A percentile compares a stretch with the other conserved stretches of the same genome.
These are phyloP conservation scores for Zymoseptoria brevis DNA, from an alignment of 2,329 filamentous ascomycete species.

Conservation along the genomic window DNA sequence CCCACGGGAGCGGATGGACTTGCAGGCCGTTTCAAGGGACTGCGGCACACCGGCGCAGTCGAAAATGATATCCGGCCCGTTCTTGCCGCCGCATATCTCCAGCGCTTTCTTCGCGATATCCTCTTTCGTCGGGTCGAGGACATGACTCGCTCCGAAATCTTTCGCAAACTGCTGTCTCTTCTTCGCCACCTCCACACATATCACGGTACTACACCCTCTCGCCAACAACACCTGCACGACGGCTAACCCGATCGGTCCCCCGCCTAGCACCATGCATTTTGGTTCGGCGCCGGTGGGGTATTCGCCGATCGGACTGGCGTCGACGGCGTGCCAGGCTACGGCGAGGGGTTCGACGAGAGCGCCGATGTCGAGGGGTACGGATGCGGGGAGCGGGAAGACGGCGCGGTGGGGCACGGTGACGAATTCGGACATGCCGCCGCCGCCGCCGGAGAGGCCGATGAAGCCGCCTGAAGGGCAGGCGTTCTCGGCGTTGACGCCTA, in stretches of 20 bases:
- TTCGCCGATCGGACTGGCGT: slow-evolving; percentile 38
- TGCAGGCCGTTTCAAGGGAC: slow-evolving; percentile 36
- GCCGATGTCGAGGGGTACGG: slow-evolving; percentile 46
- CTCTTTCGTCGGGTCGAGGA: slow-evolving; percentile 46
- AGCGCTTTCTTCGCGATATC: slow-evolving; percentile 41
- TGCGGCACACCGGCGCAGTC: slow-evolving; percentile 55
- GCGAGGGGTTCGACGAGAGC: slow-evolving; percentile 57
- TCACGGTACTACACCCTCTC: slow-evolving; percentile 46
- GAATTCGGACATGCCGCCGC: slow-evolving; percentile 50
- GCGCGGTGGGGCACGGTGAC: slow-evolving; percentile 45
- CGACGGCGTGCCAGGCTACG: slow-evolving; percentile 58
- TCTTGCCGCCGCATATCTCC: slow-evolving; percentile 39
- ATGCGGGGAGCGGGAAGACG: slow-evolving; percentile 45
- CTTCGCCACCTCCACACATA: slow-evolving; percentile 49
- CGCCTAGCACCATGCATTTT: slow-evolving; percentile 50
- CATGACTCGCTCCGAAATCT: slow-evolving; percentile 48
- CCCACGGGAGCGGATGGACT: slow-evolving; percentile 45
- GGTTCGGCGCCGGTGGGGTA: slow-evolving; percentile 28
- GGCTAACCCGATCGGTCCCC: slow-evolving; percentile 54
- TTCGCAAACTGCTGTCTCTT: slow-evolving; percentile 45
- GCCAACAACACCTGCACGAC: slow-evolving; percentile 52
- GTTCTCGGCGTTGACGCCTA: slow-evolving; percentile 43
- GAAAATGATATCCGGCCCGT: slow-evolving; percentile 52
- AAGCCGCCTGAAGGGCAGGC: slow-evolving; percentile 52
- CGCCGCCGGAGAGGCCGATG: slow-evolving; percentile 35